Evolutionary conservation across 164 flowering plant genomes (phyloP).

Genomic region (Liriodendron chinense): DNA sequence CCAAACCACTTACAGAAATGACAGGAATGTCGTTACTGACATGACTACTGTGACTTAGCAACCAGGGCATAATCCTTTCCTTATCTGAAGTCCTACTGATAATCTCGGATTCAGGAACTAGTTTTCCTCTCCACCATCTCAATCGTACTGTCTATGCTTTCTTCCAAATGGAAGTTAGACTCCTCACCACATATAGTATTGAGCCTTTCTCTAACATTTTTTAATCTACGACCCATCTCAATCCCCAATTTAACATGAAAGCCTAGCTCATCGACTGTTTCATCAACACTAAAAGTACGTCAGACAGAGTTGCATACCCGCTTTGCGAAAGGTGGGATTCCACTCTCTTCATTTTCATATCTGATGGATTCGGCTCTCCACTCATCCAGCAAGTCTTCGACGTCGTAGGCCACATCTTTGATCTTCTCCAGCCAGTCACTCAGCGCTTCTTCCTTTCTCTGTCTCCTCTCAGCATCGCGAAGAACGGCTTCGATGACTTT

Average conservation of each 20-base stretch:
- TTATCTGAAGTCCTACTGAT: conserved; percentile 1
- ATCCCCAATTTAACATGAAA: background rate
- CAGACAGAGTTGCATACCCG: background rate
- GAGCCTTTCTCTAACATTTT: background rate
- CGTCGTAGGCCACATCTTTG: conserved; percentile 7
- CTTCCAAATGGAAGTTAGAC: background rate
- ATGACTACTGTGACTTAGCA: background rate
- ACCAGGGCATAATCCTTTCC: background rate
- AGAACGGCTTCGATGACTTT: conserved; percentile 18
- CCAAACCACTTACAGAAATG: background rate
- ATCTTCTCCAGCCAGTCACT: conserved; percentile 6
- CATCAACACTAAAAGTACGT: background rate
- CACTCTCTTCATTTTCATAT: too few species aligned
- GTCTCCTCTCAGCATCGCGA: conserved; percentile 27
- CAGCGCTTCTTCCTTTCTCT: conserved; percentile 15
- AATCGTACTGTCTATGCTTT: background rate
- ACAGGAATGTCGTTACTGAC: background rate
- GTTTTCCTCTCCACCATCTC: background rate
- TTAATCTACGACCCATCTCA: background rate
- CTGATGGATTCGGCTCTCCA: background rate
- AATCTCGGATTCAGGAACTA: background rate
- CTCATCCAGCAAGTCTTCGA: conserved; percentile 8
- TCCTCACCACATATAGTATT: background rate
- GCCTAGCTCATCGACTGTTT: background rate
- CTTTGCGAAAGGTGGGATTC: too few species aligned